Percentiles rank a stretch among this genome's conserved stretches.
These are phyloP conservation scores for Mucor ambiguus DNA, from an alignment of 371 early-diverging fungal species.

Conservation along the genomic window DNA sequence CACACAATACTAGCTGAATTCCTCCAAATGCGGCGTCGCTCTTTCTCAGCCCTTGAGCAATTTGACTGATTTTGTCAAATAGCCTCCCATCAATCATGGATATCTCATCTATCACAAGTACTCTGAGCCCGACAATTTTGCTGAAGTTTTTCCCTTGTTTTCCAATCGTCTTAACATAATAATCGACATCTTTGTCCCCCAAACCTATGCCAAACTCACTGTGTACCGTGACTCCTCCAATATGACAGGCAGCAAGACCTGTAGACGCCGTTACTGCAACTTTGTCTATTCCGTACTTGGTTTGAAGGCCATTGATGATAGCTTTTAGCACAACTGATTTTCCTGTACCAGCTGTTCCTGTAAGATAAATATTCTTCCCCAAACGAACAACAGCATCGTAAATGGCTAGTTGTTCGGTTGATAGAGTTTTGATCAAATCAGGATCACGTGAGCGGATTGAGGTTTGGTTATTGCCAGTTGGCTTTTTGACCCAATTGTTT, in stretches of 20 bases:
- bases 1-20: slow-evolving; percentile 84
- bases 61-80: slow-evolving; percentile 79
- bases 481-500: background rate
- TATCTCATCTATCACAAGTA: slow-evolving; percentile 90
- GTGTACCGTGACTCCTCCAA: slow-evolving; percentile 82
- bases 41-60: slow-evolving; percentile 64
- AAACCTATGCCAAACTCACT: slow-evolving; percentile 55
- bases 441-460: background rate
- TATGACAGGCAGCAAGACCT: slow-evolving; percentile 85
- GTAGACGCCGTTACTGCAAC: slow-evolving; percentile 89
- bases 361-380: slow-evolving; percentile 69
- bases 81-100: slow-evolving; percentile 86
- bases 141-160: slow-evolving; percentile 25
- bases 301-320: slow-evolving; percentile 60
- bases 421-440: slow-evolving; percentile 26
- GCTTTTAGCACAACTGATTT: slow-evolving; percentile 73
- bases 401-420: slow-evolving; percentile 62
- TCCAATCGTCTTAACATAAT: slow-evolving; percentile 43
- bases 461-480: no score
- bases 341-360: slow-evolving; percentile 86
- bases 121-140: slow-evolving; percentile 40
- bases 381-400: slow-evolving; percentile 54
- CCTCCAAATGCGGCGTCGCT: slow-evolving; percentile 80
- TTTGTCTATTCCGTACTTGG: slow-evolving; percentile 24
- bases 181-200: slow-evolving; percentile 48